Evolutionary conservation across 1,284 basidiomycete species (phyloP), one percentile per base, ranked within the genome.

Genomic region (Irpex sp.): DNA sequence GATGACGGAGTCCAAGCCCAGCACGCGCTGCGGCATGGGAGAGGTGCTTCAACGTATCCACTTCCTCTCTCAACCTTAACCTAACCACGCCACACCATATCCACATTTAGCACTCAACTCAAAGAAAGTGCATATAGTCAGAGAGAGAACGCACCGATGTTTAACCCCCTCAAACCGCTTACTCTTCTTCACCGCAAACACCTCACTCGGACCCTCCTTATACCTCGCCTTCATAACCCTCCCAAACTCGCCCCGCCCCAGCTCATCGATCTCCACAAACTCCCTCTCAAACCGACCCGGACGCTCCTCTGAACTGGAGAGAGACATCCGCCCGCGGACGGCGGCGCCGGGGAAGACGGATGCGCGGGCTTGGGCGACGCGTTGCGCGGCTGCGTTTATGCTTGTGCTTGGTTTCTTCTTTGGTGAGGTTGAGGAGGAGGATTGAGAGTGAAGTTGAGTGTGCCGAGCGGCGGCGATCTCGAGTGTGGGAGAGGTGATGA

Each of bases 171-270:
- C 91, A 71, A 98, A 97, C 40, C 89, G 86, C 79, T 97, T 96
- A 59, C 94, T 96, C 75, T 92, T 91, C 84, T 99, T 99, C 70
- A 99, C 88, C 2, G 97, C 97, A 75, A 85, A 97, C 21, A 94
- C 79, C 54, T 81, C 80, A 15, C 81, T 80, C 38, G 77, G 75
- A 1, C 75, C 84, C 65, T 82, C 76, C 74, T 92, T 88, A 69
- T 88, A 85, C 66, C 87, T 85, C 5, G 95, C 97, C 78, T 96
- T 97, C 77, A 96, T 88, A 11, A 96, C 97, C 69, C 92, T 92
- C 49, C 95, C 96, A 77, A 98, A 99, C 72, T 97, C 94, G 15
- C 97, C 97, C 62, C 90, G 88, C 4, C 97, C 97, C 17, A 98
- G 82, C 69, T 90, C 86, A 63, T 93, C 91, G 37, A 94, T 79